Base-by-base conservation (phyloP, 2,329 filamentous ascomycete species). In the Colletotrichum sojae region DNA sequence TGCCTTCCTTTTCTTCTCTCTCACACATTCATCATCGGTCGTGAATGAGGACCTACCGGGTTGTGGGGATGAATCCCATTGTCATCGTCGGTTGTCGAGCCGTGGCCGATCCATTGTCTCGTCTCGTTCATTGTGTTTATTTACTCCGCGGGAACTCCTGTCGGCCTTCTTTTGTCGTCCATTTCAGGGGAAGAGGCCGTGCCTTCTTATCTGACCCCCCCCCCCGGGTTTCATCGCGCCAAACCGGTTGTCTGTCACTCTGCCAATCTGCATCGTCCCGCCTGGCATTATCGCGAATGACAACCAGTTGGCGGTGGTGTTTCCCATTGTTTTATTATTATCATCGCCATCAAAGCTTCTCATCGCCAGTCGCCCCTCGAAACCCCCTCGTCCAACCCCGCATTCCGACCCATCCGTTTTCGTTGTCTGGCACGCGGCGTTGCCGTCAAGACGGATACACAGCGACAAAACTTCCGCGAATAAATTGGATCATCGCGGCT, bases 401-500 rank as follows among this genome's bases (percentile, higher is more conserved):
- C 31, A 36, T 36, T 36, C 52, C 58, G 48, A 52, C 45, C 45
- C 45, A 46, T 36, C 31, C 31, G 31, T 36, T 36, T 36, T 36
- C 31, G 10, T 36, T 36, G 31, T 31, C 45, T 36, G 36, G 20
- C 18, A 22, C 49, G 58, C 48, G 66, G 65, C 65, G 55, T 27
- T 10, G 25, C 66, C 66, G 61, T 59, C 61, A 59, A 54, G 31
- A 36, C 31, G 31, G 31, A 36, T 36, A 55, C 40, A 54, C 6
- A 36, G 59, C 51, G 58, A 67, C 43, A 36, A 67, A 67, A 52
- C 64, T 20, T 63, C 59, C 64, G 64, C 52, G 48, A 56, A 20
- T 12, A 55, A 39, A 39, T 53, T 53, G 53, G 43, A 18, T 36
- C 45, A 54, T 45, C 20, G 18, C 27, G 27, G 36, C 18, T n/a